Conservation (phyloP, 2,329 filamentous ascomycete species). For the Sporothrix humicola region DNA sequence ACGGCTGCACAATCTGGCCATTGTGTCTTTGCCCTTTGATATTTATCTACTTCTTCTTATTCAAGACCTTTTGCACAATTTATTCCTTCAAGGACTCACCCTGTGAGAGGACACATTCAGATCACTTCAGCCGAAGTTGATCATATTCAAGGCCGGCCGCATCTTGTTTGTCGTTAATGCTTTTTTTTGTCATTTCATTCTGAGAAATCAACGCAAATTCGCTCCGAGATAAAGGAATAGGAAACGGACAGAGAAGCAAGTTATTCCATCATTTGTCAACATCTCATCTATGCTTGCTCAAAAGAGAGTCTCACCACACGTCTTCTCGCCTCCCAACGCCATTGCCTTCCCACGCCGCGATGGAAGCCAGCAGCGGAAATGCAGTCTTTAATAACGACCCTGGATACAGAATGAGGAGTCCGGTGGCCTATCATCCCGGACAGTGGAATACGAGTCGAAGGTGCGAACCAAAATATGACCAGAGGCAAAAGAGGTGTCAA, state of each 20-base stretch:
- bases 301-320: background rate
- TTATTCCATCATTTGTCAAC: background rate
- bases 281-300: slow-evolving; percentile 9
- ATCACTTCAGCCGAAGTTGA: slow-evolving; percentile 19
- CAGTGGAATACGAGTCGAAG: slow-evolving; percentile 36
- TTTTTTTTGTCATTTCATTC: background rate
- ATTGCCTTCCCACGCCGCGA: background rate
- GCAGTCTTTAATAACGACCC: slow-evolving; percentile 26
- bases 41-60: background rate
- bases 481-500: background rate
- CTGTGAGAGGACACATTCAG: background rate
- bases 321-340: background rate
- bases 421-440: slow-evolving; percentile 21
- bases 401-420: slow-evolving; percentile 31
- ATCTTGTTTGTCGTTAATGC: background rate
- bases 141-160: background rate
- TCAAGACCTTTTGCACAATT: background rate
- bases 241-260: background rate
- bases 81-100: background rate
- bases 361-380: slow-evolving; percentile 31
- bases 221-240: background rate
- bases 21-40: background rate
- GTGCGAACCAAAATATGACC: slow-evolving; percentile 35
- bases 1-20: slow-evolving; percentile 9
- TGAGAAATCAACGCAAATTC: background rate